A percentile compares a stretch with the other conserved stretches of the same genome.
Evolutionary conservation across 2,329 filamentous ascomycete genomes (phyloP).

Genomic region (Penicillium capsulatum): DNA sequence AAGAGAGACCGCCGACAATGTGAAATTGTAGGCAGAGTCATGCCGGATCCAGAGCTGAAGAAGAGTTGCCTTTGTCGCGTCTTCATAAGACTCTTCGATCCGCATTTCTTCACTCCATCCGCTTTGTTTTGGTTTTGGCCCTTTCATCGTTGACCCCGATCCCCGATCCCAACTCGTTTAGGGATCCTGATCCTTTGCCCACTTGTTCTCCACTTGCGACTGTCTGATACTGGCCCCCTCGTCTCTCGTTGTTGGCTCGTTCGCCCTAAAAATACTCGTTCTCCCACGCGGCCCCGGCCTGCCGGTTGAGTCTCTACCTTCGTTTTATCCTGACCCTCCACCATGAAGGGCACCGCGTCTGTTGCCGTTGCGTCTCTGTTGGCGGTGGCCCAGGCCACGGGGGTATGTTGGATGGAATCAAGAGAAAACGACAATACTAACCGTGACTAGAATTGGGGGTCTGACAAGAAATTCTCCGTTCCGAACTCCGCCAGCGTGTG

Average conservation of each 20-base stretch:
- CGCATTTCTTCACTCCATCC: too few species aligned
- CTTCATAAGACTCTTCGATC: too few species aligned
- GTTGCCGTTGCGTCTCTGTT: constrained; percentile 38
- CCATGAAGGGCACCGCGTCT: constrained; percentile 26
- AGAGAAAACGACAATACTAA: neutral
- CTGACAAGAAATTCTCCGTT: constrained; percentile 56
- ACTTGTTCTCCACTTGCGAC: neutral
- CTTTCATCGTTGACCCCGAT: too few species aligned
- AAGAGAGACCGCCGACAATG: neutral
- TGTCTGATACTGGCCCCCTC: neutral
- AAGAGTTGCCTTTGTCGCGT: neutral
- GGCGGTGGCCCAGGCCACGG: constrained; percentile 42
- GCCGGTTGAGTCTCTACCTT: neutral
- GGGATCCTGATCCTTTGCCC: constrained; percentile 1
- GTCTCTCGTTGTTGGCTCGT: neutral
- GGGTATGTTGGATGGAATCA: constrained; percentile 38
- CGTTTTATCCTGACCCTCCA: constrained; percentile 25
- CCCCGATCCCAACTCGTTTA: constrained; percentile 1
- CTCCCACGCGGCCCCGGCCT: neutral
- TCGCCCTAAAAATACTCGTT: neutral
- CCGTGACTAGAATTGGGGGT: constrained; percentile 45
- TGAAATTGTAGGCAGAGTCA: too few species aligned
- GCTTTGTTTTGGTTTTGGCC: too few species aligned
- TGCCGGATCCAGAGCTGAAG: too few species aligned
- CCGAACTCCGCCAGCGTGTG: constrained; percentile 79